Base-by-base conservation (phyloP, 148 eudicot species). In the Spergularia marina region DNA sequence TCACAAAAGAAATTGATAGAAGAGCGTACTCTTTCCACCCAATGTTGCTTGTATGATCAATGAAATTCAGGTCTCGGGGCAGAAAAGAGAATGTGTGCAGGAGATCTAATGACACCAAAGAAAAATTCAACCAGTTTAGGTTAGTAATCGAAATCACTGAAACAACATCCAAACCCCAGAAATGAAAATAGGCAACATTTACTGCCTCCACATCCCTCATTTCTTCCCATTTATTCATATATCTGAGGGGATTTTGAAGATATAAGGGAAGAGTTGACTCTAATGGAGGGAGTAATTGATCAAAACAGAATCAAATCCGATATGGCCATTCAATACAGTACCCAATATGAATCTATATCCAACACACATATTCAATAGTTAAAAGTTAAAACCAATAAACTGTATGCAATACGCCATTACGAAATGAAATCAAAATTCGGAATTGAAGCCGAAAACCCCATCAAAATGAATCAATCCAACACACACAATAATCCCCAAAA, bases 1-100 rank as follows among this genome's bases (percentile, higher is more conserved):
- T 44, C 2, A 60, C 23, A 73, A 13, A 58, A n/a, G 62, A 55
- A 39, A 71, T 9, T 16, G 20, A 11, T 59, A 40, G 55, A 54
- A 25, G 2, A 16, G 81, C 98, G 53, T 86, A 94, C 98, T 85
- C 98, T 87, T 94, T 94, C 98, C 98, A 94, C 41, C 98, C 98
- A 70, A 91, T 87, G 58, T 89, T 76, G 82, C 98, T 94, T 2
- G 95, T 90, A 84, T 94, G 98, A 82, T 94, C 97, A 65, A 94
- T 84, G 85, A 94, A 94, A 82, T 94, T 94, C 52, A 91, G 86
- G 65, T 90, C 95, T 54, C 98, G 82, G 3, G 98, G 97, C 83
- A 94, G 81, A 74, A 85, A 74, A 4, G 89, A 90, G 74, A 94
- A 94, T n/a, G 91, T 77, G 63, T 89, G 91, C 81, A 91, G 90